phyloP scores from a whole-genome alignment of 208 protist genomes.

The Blastocrithidia nonstop region DNA sequence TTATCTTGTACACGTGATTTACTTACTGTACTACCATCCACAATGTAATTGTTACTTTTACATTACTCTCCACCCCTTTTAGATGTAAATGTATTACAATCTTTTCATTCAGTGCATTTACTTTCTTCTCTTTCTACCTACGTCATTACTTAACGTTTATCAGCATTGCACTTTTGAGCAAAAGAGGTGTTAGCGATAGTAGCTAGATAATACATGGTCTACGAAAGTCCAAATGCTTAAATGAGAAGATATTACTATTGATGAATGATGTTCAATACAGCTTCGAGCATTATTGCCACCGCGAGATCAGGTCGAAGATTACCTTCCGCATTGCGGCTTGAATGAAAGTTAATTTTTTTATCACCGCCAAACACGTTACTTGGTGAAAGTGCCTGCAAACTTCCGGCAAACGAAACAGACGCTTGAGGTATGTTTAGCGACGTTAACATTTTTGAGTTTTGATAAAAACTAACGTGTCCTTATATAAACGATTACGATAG shows the following conservation, averaged over 20 bases:
- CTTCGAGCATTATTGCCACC: constrained; percentile 65
- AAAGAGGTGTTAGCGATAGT: no score
- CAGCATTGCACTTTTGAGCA: not conserved
- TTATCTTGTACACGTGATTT: no score
- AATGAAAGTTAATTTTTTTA: constrained; percentile 14
- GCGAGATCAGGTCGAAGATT: constrained; percentile 56
- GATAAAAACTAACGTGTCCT: constrained; percentile 28
- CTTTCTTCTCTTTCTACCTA: constrained; percentile 3
- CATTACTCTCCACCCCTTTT: not conserved
- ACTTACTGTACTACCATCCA: not conserved
- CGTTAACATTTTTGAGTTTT: constrained; percentile 18
- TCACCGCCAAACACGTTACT: constrained; percentile 13
- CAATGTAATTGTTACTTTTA: not conserved
- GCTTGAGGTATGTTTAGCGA: no score
- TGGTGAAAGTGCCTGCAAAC: constrained; percentile 15
- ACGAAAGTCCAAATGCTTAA: constrained; percentile 45
- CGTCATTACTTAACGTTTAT: not conserved
- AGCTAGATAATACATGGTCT: no score
- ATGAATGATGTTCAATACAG: constrained; percentile 29
- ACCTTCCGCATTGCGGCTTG: constrained; percentile 2
- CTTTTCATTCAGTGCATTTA: not conserved
- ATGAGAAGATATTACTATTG: constrained; percentile 52
- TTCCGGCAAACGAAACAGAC: no score
- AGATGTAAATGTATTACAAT: not conserved
- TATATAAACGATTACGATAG: constrained; percentile 29